Evolutionary conservation across 2,329 filamentous ascomycete species (phyloP), one percentile per base, ranked within the genome.

Genomic region (Corniculantispora saksenae): DNA sequence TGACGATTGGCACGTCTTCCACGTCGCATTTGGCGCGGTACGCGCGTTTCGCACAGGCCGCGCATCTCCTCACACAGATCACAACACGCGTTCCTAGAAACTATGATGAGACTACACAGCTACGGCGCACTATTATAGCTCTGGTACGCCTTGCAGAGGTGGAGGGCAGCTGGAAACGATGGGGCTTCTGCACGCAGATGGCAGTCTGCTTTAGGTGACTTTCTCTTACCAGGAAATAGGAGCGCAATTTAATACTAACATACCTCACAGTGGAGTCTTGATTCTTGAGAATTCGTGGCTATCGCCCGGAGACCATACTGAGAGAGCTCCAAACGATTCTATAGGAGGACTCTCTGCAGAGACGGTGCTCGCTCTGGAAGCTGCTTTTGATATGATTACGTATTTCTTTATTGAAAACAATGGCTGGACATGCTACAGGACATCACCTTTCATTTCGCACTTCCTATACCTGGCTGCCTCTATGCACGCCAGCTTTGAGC

Each of bases 41-140:
- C 25, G 66, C 53, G 27, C 66, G 66, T 10, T 67, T 67, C 56
- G 66, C 66, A 5, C 66, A 67, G 48, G 60, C 66, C n/a, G 63
- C 66, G n/a, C 63, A 67, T 23, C 60, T 66, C 32, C 38, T 67
- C 23, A 66, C 53, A 10, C 66, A 67, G 23, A 63, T 64, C 7
- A 17, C 63, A 15, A 47, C 45, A 23, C 63, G 51, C 23, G 53
- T 47, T 3, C 25, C 65, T 2, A 50, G 61, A 19, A 54, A 48
- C 23, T 21, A 32, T 9, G 63, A 27, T 15, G 55, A 57, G 2
- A 61, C 56, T 40, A 48, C 27, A 15, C 65, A 66, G 27, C 61
- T 66, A 19, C 29, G 57, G 23, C 55, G 61, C n/a, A 66, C 65
- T 2, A 61, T 66, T n/a, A 43, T 66, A n/a, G 45, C 65, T 7